Evolutionary conservation across 805 yeast genomes (phyloP).

Genomic region (Candida odintsovae): DNA sequence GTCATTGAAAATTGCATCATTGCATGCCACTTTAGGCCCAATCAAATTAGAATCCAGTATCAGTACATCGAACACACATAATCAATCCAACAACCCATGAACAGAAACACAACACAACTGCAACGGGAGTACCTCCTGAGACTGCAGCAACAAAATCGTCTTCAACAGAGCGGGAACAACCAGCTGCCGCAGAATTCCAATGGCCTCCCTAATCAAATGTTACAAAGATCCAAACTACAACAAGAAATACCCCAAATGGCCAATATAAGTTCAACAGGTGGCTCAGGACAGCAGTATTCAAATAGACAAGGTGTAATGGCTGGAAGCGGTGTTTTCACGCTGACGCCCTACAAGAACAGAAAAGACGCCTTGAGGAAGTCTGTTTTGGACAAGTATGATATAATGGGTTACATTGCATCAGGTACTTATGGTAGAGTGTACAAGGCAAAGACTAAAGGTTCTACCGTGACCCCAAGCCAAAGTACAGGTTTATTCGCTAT

Average conservation of each 20-base stretch:
- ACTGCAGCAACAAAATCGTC: conserved; percentile 4
- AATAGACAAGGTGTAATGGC: conserved; percentile 33
- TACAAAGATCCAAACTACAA: not conserved
- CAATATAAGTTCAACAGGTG: not conserved
- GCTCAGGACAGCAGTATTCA: not conserved
- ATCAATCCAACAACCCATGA: not conserved
- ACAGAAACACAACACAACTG: conserved; percentile 4
- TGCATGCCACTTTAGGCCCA: too few species aligned
- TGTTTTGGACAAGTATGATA: conserved; percentile 80
- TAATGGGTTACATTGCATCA: conserved; percentile 94
- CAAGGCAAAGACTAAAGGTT: conserved; percentile 59
- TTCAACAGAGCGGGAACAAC: not conserved
- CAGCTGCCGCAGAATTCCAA: not conserved
- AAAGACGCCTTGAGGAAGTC: conserved; percentile 62
- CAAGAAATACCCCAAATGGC: not conserved
- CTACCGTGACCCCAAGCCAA: conserved; percentile 1
- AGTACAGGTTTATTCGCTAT: conserved; percentile 51
- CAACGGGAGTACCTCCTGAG: conserved; percentile 10
- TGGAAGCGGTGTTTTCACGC: conserved; percentile 45
- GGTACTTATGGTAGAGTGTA: conserved; percentile 96
- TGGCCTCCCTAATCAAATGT: not conserved
- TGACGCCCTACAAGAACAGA: conserved; percentile 54
- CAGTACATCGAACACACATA: too few species aligned
- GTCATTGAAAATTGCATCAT: too few species aligned
- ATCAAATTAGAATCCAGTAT: too few species aligned